Evolutionary conservation across 495 filamentous ascomycete genomes (phyloP), one percentile per base, ranked within the genome.

Genomic region (Tetracladium setigerum): DNA sequence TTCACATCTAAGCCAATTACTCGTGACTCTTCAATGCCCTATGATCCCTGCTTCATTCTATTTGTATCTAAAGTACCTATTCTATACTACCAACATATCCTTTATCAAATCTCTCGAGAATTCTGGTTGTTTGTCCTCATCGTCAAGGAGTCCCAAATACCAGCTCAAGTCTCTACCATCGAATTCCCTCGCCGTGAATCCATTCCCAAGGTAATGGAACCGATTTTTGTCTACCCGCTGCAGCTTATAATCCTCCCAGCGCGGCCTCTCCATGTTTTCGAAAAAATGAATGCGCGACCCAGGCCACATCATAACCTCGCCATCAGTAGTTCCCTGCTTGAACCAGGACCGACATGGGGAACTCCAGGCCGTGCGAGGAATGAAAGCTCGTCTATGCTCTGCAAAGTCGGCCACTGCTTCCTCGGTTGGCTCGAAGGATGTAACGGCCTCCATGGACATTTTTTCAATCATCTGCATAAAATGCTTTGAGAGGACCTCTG

Each of bases 391-490:
- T 34, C 68, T 71, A 60, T 79, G 80, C 27, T 74, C 68, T 31
- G 81, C 61, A 49, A 83, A 85, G 33, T 83, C 79, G 45, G 83
- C 77, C 0, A 77, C 62, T 0, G 81, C 82, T 31, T 62, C 48
- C 34, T 65, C 57, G 1, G 67, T 71, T 0, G 82, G 81, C 0
- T 49, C 50, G 1, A 85, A 69, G 8, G 72, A 59, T 50, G 70
- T 73, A 65, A 86, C 80, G 4, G 76, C 76, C 59, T 87, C 78
- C 35, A 63, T 68, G 40, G 73, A 67, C 17, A 77, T 49, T 54
- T 86, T 86, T 41, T 76, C 75, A 1, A 86, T 61, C 8, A 83
- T 61, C 57, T 79, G 77, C 37, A 74, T 76, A 50, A 76, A 71
- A 50, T 81, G 80, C 0, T 72, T 68, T 10, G 81, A 57, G 46